Conservation (phyloP, 495 filamentous ascomycete species). For the Podospora pseudocomata region DNA sequence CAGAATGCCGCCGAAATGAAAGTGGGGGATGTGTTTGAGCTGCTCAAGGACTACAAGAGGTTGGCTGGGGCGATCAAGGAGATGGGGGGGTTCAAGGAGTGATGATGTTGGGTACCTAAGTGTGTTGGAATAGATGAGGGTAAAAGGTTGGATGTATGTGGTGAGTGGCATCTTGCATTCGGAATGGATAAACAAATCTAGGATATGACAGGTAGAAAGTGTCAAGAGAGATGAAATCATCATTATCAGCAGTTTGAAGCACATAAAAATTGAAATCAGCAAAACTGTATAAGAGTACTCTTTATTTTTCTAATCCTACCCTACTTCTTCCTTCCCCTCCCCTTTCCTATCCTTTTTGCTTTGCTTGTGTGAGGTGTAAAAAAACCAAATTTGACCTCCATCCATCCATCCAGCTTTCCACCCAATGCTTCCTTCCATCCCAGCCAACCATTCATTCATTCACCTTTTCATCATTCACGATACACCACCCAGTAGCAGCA, state of each 20-base stretch:
- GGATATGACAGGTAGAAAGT: no score
- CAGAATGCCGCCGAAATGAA: conserved; percentile 73
- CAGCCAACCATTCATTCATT: no score
- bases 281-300: neutral
- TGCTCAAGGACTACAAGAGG: conserved; percentile 85
- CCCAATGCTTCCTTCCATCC: neutral
- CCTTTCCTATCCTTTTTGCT: neutral
- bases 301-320: neutral
- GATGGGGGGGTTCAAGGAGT: conserved; percentile 53
- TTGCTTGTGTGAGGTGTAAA: neutral
- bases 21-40: conserved; percentile 73
- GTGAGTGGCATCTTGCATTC: no score
- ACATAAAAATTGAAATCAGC: neutral
- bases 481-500: neutral
- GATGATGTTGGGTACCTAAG: neutral
- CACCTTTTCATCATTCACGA: neutral
- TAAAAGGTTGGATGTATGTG: no score
- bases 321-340: neutral
- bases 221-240: no score
- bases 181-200: no score
- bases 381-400: conserved; percentile 14
- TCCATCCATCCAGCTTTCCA: neutral
- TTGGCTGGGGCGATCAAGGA: conserved; percentile 66
- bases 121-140: no score
- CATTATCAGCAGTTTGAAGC: neutral